Evolutionary conservation across 257 asterid genomes (phyloP).

Genomic region (Fraxinus americana): DNA sequence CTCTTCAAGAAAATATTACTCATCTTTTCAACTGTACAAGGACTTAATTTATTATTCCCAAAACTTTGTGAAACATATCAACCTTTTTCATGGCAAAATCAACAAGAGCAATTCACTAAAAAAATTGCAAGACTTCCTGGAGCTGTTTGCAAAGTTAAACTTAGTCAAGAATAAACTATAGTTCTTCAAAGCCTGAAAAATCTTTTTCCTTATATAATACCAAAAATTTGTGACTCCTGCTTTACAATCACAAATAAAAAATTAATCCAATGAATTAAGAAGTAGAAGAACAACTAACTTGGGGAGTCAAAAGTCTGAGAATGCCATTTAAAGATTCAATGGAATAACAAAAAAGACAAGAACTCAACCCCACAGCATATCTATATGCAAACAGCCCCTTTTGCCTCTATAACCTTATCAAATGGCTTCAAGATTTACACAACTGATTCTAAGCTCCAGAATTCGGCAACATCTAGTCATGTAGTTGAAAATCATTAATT

Average conservation of each 20-base stretch:
- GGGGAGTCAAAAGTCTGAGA: slow-evolving; percentile 7
- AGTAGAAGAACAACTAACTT: neutral
- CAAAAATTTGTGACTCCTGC: slow-evolving; percentile 13
- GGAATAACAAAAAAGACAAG: neutral
- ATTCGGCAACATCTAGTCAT: neutral
- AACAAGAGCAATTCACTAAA: neutral
- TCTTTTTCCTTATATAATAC: neutral
- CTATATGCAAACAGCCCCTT: neutral
- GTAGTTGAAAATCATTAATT: neutral
- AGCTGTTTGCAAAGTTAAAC: slow-evolving; percentile 14
- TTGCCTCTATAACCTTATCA: neutral
- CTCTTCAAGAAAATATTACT: neutral
- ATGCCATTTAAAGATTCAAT: slow-evolving; percentile 12
- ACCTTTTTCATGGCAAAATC: neutral
- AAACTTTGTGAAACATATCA: slow-evolving; percentile 2
- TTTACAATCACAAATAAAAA: slow-evolving; percentile 10
- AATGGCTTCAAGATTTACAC: neutral
- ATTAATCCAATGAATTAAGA: slow-evolving; percentile 6
- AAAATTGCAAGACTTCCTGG: neutral
- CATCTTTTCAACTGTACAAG: neutral
- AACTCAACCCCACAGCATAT: neutral
- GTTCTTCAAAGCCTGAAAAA: neutral
- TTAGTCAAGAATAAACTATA: slow-evolving; percentile 3
- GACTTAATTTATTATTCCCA: neutral
- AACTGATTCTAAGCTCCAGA: neutral